Percentiles rank a stretch among this genome's conserved stretches.
Evolutionary conservation across 2,329 filamentous ascomycete genomes (phyloP).

Genomic region (Rutstroemia sp.): DNA sequence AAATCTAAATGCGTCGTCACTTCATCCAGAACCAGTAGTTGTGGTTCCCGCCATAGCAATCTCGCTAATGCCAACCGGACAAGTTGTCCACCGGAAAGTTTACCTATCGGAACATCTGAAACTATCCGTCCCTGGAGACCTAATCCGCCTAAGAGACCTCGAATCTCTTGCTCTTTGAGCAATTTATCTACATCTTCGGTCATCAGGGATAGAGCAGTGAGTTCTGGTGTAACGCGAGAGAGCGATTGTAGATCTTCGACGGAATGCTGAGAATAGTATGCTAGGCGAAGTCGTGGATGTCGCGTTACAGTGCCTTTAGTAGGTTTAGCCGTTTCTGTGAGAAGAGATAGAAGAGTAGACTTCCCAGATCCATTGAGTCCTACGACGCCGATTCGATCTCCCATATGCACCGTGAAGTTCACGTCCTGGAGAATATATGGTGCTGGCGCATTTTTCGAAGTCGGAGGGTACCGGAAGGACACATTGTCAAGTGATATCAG

Average conservation of each 20-base stretch:
- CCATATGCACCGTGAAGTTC: slow-evolving; percentile 61
- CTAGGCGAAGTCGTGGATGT: slow-evolving; percentile 63
- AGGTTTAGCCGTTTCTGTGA: slow-evolving; percentile 53
- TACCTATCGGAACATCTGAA: slow-evolving; percentile 64
- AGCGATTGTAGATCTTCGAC: slow-evolving; percentile 59
- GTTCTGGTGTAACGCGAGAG: slow-evolving; percentile 37
- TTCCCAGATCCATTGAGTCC: slow-evolving; percentile 80
- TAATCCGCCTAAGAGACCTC: slow-evolving; percentile 59
- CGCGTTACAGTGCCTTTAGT: slow-evolving; percentile 53
- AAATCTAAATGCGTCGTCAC: slow-evolving; percentile 89
- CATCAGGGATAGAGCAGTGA: slow-evolving; percentile 61
- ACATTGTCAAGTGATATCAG: slow-evolving; percentile 66
- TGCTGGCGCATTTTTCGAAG: slow-evolving; percentile 19
- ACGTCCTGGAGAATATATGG: slow-evolving; percentile 52
- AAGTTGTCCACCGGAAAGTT: slow-evolving; percentile 73
- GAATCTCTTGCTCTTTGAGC: slow-evolving; percentile 59
- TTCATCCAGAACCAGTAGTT: slow-evolving; percentile 92
- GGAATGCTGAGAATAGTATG: slow-evolving; percentile 75
- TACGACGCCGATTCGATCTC: slow-evolving; percentile 67
- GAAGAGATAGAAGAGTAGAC: slow-evolving; percentile 66
- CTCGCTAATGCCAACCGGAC: slow-evolving; percentile 82
- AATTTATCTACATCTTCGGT: slow-evolving; percentile 43
- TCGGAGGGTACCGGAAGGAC: slow-evolving; percentile 52
- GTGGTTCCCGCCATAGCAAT: slow-evolving; percentile 96
- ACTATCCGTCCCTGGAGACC: slow-evolving; percentile 64